Percentiles rank a stretch among this genome's conserved stretches.
These are phyloP conservation scores for Endocalyx cinctus DNA, from an alignment of 2,329 filamentous ascomycete species.

Conservation along the genomic window DNA sequence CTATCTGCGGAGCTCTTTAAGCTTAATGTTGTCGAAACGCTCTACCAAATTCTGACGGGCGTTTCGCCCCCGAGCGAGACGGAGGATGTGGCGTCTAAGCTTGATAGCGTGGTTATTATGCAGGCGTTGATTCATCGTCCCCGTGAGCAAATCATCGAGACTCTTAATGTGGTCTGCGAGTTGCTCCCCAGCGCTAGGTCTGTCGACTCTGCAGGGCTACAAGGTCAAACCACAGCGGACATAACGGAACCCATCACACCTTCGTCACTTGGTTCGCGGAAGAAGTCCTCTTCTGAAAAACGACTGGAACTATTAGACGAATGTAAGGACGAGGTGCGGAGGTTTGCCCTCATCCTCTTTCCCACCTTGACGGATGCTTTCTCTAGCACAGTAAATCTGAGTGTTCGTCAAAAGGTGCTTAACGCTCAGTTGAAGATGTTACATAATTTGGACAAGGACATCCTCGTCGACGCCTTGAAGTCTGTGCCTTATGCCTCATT, in stretches of 20 bases:
- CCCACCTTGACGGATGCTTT: slow-evolving; percentile 95
- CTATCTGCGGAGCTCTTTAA: slow-evolving; percentile 88
- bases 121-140: slow-evolving; percentile 94
- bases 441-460: slow-evolving; percentile 81
- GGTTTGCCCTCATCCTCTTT: slow-evolving; percentile 88
- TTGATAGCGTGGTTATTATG: slow-evolving; percentile 98
- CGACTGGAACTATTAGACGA: slow-evolving; percentile 73
- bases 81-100: slow-evolving; percentile 75
- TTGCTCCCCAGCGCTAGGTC: slow-evolving; percentile 72
- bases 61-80: slow-evolving; percentile 82
- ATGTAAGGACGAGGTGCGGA: slow-evolving; percentile 83
- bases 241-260: slow-evolving; percentile 36
- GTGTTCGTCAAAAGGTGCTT: slow-evolving; percentile 90
- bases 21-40: slow-evolving; percentile 93
- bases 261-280: slow-evolving; percentile 35
- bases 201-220: slow-evolving; percentile 37
- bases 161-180: slow-evolving; percentile 95
- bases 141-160: slow-evolving; percentile 93
- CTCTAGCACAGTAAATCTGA: slow-evolving; percentile 94
- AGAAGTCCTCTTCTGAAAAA: slow-evolving; percentile 68
- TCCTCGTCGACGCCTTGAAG: slow-evolving; percentile 79
- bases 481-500: slow-evolving; percentile 94
- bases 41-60: slow-evolving; percentile 95
- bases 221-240: slow-evolving; percentile 24
- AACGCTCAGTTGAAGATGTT: slow-evolving; percentile 98